Conservation (phyloP, 129 eudicot species). For the Helianthus annuus region HanXRQr2.0-SUNRISE NC_035442.2:158659761-158660260, state of each 20-base stretch:
- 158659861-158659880: too few relatives aligned
- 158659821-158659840: constrained; percentile 11
- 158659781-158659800: neutral
- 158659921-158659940: too few relatives aligned
- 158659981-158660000: too few relatives aligned
- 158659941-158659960: neutral
- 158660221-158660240: neutral
- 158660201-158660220: neutral
- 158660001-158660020: too few relatives aligned
- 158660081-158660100: neutral
- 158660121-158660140: neutral
- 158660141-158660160: neutral
- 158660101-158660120: neutral
- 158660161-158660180: neutral
- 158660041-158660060: neutral
- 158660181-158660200: neutral
- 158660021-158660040: neutral
- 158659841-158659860: neutral
- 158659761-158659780: neutral
- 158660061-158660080: neutral
- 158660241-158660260: neutral
- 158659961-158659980: neutral
- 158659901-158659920: too few relatives aligned
- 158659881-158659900: too few relatives aligned
- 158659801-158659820: neutral